Evolutionary conservation across 805 yeast species (phyloP).

Genomic region (Wickerhamomyces pijperi): DNA sequence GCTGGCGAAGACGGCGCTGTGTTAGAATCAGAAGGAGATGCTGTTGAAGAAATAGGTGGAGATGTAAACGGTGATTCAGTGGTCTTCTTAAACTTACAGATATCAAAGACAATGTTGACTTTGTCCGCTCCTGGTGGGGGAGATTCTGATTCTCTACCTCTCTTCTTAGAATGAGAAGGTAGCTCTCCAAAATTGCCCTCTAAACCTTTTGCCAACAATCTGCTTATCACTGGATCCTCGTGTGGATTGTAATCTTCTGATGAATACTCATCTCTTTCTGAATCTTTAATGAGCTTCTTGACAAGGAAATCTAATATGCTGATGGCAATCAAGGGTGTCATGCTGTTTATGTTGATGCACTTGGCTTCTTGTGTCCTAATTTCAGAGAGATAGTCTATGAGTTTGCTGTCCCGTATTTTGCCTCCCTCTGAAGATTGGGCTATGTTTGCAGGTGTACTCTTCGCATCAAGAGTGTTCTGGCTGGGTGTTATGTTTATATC

Average conservation of each 20-base stretch:
- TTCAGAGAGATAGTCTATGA: too few species aligned
- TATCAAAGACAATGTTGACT: neutral
- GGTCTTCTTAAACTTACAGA: neutral
- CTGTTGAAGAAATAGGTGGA: neutral
- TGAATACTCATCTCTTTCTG: neutral
- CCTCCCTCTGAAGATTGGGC: neutral
- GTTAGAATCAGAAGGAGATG: neutral
- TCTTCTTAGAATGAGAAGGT: conserved; percentile 12
- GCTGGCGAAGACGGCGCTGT: neutral
- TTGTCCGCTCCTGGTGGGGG: neutral
- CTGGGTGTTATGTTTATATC: too few species aligned
- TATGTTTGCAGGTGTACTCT: too few species aligned
- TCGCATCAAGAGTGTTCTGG: too few species aligned
- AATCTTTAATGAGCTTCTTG: neutral
- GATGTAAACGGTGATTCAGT: neutral
- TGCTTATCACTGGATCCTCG: conserved; percentile 1
- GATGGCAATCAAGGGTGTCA: conserved; percentile 3
- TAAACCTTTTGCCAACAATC: conserved; percentile 1
- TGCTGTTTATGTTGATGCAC: neutral
- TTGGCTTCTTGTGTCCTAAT: too few species aligned
- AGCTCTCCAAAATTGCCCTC: conserved; percentile 4
- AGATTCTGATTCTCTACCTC: neutral
- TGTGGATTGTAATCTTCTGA: neutral
- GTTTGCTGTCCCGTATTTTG: neutral
- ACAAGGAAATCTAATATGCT: conserved; percentile 5